These are phyloP conservation scores for Cutaneotrichosporon dermatis DNA, from an alignment of 1,284 basidiomycete species.

Conservation along the genomic window DNA sequence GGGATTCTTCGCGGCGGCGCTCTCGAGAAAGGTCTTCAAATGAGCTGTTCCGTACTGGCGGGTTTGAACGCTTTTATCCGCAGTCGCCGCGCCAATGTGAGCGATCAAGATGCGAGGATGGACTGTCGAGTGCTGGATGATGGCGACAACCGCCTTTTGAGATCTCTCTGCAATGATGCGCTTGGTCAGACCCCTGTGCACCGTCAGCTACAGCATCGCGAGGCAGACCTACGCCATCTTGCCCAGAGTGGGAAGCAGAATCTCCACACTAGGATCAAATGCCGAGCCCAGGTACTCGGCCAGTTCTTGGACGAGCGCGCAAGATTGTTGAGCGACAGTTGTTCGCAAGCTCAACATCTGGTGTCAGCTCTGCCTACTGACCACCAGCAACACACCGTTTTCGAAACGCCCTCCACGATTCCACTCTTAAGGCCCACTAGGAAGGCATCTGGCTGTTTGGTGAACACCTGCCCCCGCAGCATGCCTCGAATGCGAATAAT, in stretches of 20 bases:
- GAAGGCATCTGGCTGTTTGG: conserved; percentile 70
- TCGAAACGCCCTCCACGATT: conserved; percentile 76
- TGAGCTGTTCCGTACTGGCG: conserved; percentile 66
- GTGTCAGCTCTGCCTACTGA: conserved; percentile 1
- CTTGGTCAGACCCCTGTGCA: conserved; percentile 68
- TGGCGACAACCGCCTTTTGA: conserved; percentile 64
- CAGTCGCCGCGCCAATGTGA: conserved; percentile 66
- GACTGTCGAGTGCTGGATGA: conserved; percentile 68
- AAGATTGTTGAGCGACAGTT: conserved; percentile 78
- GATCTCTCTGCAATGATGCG: conserved; percentile 85
- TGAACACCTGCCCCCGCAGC: conserved; percentile 76
- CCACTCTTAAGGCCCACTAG: conserved; percentile 66
- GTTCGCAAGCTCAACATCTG: conserved; percentile 86
- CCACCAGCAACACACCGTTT: conserved; percentile 64
- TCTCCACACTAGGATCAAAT: conserved; percentile 73
- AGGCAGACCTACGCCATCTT: conserved; percentile 60
- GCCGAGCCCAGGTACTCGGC: conserved; percentile 62
- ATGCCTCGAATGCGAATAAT: conserved; percentile 82
- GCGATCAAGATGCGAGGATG: conserved; percentile 68
- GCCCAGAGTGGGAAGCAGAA: conserved; percentile 67
- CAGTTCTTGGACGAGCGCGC: conserved; percentile 73
- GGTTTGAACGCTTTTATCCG: conserved; percentile 79
- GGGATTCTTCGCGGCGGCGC: conserved; percentile 63
- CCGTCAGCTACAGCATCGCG: too few relatives aligned
- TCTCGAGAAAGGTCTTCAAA: conserved; percentile 66